Percentiles rank a stretch among this genome's conserved stretches.
Conservation (phyloP, 495 filamentous ascomycete genomes). For the Penicillium flavigenum region DNA sequence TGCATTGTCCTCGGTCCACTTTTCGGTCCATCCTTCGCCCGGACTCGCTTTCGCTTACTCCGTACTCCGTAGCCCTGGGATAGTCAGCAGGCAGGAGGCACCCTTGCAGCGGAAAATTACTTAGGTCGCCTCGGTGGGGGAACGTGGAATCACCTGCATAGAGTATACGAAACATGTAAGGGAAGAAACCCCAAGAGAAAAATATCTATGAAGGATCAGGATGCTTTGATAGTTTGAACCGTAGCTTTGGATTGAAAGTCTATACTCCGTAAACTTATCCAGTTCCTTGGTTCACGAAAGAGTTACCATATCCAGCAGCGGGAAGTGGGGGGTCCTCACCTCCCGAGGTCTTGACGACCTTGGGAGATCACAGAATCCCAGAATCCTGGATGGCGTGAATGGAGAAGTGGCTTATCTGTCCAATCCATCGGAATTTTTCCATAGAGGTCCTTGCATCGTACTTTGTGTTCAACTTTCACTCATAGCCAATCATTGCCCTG, state of each 20-base stretch:
- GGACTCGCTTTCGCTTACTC: constrained; percentile 10
- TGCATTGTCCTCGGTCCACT: constrained; percentile 7
- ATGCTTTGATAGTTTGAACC: neutral
- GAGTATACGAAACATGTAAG: neutral
- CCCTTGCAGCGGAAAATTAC: constrained; percentile 20
- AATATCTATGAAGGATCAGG: neutral
- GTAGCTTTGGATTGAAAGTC: neutral
- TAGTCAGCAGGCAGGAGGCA: constrained; percentile 3
- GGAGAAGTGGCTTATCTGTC: constrained; percentile 6
- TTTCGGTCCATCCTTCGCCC: constrained; percentile 16
- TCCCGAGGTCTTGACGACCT: neutral
- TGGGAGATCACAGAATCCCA: constrained; percentile 17
- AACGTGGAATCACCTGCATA: constrained; percentile 24
- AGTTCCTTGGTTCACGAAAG: constrained; percentile 1
- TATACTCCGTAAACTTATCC: constrained; percentile 3
- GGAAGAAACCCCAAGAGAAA: constrained; percentile 1
- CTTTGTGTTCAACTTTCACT: constrained; percentile 13
- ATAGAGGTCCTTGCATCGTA: constrained; percentile 22
- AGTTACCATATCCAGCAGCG: neutral
- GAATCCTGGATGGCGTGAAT: constrained; percentile 25
- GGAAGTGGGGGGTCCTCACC: neutral
- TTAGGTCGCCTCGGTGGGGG: neutral
- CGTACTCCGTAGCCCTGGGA: neutral
- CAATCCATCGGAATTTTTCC: constrained; percentile 4
- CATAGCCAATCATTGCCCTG: constrained; percentile 20